A percentile compares a stretch with the other conserved stretches of the same genome.
Conservation (phyloP, 352 stramenopile species). For the Globisporangium echinulatum region DNA sequence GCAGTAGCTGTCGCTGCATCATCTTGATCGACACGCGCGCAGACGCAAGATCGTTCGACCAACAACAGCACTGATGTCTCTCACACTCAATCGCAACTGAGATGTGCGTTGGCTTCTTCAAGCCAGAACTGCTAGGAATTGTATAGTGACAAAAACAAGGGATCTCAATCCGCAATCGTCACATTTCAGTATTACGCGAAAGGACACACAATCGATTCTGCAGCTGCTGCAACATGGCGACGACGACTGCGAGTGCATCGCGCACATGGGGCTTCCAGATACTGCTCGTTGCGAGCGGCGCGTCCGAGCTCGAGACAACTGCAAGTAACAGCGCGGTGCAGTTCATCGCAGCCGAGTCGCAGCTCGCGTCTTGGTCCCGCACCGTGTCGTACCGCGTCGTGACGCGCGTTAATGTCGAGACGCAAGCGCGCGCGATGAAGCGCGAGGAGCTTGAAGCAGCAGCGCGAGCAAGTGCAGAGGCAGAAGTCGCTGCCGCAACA, state of each 20-base stretch:
- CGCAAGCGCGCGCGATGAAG: constrained; percentile 13
- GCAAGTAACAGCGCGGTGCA: constrained; percentile 24
- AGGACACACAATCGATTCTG: constrained; percentile 3
- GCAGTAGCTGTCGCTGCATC: no score
- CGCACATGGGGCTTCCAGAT: constrained; percentile 41
- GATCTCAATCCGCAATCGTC: not conserved
- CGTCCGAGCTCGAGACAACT: constrained; percentile 22
- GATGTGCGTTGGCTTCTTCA: no score
- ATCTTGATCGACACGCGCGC: no score
- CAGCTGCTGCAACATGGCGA: not conserved
- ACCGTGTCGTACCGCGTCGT: constrained; percentile 43
- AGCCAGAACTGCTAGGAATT: not conserved
- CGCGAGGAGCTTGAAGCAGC: constrained; percentile 8
- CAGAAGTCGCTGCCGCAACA: not conserved
- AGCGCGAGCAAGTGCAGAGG: not conserved
- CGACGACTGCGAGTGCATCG: not conserved
- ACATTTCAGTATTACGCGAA: not conserved
- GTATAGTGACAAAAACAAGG: not conserved
- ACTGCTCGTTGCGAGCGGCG: constrained; percentile 35
- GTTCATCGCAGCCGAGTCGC: constrained; percentile 16
- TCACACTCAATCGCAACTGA: no score
- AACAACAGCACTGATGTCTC: no score
- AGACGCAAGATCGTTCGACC: no score
- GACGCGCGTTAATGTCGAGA: constrained; percentile 28
- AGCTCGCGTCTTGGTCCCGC: constrained; percentile 20